Evolutionary conservation across 2,329 filamentous ascomycete species (phyloP), one percentile per base, ranked within the genome.

Genomic region (Colletotrichum sp.): DNA sequence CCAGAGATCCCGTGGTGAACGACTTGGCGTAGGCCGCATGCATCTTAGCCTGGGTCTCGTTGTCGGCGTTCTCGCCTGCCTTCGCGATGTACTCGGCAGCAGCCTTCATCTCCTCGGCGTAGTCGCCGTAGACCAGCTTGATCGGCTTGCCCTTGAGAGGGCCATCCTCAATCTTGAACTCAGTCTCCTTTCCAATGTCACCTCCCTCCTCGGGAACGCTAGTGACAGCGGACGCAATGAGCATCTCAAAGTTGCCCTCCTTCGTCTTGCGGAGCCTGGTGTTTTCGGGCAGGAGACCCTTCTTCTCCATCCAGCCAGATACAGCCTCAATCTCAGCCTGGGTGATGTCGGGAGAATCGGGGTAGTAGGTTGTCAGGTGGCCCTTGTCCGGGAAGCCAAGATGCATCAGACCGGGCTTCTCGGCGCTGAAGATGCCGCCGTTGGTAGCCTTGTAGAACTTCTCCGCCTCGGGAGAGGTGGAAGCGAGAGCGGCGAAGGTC

Each of bases 341-440:
- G 52, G 92, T 95, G 81, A 97, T 96, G 60, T 88, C 87, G 9
- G 93, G 88, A 6, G 94, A 96, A 77, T 95, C 91, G 2, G 94
- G 95, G 83, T 96, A 97, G 84, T 96, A 97, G 2, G 93, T 94
- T 5, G 94, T 95, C 90, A 96, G 90, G 83, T 96, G 94, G 36
- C 94, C 94, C 34, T 92, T 89, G 43, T 94, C 93, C 1, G 92
- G 89, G 82, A 94, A 96, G 55, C 95, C 95, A 30, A 97, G 86
- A 80, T 96, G 93, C 89, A 96, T 92, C 77, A 94, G 86, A 18
- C 90, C 90, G 36, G 90, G 87, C 76, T 92, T 90, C 74, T 90
- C 86, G 32, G 91, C 90, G 78, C 93, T 92, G 82, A 95, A 96
- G 74, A 96, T 94, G 76, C 90, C 93, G 34, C 94, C 93, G 10